Conservation (phyloP, 1,139 yeast genomes). For the Kodamaea ohmeri region DNA sequence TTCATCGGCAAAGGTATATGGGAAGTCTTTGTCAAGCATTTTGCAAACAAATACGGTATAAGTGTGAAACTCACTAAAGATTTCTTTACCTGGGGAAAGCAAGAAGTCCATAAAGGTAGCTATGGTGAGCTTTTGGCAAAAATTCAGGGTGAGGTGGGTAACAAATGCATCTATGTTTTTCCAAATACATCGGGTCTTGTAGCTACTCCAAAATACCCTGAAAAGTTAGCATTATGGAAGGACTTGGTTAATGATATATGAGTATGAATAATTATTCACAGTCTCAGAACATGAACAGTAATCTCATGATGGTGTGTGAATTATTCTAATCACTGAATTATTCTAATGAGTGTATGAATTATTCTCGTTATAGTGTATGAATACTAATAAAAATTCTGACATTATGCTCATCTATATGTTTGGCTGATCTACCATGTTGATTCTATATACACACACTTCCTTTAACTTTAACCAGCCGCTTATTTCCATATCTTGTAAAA, state of each 20-base stretch:
- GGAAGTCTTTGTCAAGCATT: slow-evolving; percentile 49
- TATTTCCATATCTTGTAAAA: slow-evolving; percentile 39
- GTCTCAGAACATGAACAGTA: too few relatives aligned
- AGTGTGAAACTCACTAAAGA: slow-evolving; percentile 25
- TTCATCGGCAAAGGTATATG: slow-evolving; percentile 79
- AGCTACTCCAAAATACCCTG: slow-evolving; percentile 43
- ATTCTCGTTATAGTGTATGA: too few relatives aligned
- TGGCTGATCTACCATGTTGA: neutral
- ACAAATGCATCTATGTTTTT: slow-evolving; percentile 47
- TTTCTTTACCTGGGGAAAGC: slow-evolving; percentile 55
- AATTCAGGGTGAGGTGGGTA: slow-evolving; percentile 17
- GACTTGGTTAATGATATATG: slow-evolving; percentile 23
- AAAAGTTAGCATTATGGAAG: slow-evolving; percentile 52
- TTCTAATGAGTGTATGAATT: too few relatives aligned
- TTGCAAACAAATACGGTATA: slow-evolving; percentile 13
- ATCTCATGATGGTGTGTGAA: too few relatives aligned
- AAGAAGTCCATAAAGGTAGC: slow-evolving; percentile 16
- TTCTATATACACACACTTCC: slow-evolving; percentile 7
- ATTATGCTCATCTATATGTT: too few relatives aligned
- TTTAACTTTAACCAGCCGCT: neutral
- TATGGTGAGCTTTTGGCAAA: slow-evolving; percentile 17
- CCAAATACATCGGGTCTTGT: slow-evolving; percentile 82
- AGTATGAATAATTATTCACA: neutral
- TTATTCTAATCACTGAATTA: too few relatives aligned
- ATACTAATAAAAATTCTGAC: too few relatives aligned